Evolutionary conservation across 1,284 basidiomycete species (phyloP).

Genomic region (Pseudozyma thailandica): DNA sequence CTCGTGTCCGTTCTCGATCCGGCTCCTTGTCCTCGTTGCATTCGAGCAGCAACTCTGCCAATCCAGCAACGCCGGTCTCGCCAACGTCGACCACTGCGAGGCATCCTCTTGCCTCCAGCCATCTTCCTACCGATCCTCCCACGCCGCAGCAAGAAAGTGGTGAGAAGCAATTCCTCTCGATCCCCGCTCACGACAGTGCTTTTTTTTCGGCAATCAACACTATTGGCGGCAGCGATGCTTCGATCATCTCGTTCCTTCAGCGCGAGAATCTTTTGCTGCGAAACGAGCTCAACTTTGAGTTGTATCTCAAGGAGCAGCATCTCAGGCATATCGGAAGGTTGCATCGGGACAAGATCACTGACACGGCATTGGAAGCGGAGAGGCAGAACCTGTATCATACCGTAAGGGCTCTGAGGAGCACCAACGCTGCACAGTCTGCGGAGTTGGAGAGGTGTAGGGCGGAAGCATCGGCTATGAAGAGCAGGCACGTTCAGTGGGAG

Average conservation of each 20-base stretch:
- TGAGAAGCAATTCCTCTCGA: slow-evolving; percentile 8
- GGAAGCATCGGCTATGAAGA: slow-evolving; percentile 52
- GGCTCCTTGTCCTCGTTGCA: slow-evolving; percentile 47
- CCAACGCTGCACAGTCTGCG: slow-evolving; percentile 33
- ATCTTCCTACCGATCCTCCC: slow-evolving; percentile 17
- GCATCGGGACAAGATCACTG: slow-evolving; percentile 64
- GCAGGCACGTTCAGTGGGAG: slow-evolving; percentile 61
- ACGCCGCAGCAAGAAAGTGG: slow-evolving; percentile 25
- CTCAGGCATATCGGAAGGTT: slow-evolving; percentile 66
- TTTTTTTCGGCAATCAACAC: background rate
- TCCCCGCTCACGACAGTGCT: slow-evolving; percentile 7
- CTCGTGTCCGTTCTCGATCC: slow-evolving; percentile 39
- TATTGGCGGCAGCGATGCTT: slow-evolving; percentile 18
- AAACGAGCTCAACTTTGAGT: slow-evolving; percentile 66
- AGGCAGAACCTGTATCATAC: slow-evolving; percentile 65
- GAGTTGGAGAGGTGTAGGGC: slow-evolving; percentile 51
- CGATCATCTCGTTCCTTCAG: slow-evolving; percentile 42
- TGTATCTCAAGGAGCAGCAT: slow-evolving; percentile 68
- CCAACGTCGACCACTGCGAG: slow-evolving; percentile 28
- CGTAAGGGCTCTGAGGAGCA: slow-evolving; percentile 49
- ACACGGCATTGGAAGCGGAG: slow-evolving; percentile 64
- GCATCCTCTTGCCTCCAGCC: slow-evolving; percentile 35
- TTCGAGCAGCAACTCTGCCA: slow-evolving; percentile 26
- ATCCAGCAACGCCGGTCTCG: slow-evolving; percentile 23
- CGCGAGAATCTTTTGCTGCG: slow-evolving; percentile 61